Evolutionary conservation across 108 stramenopile genomes (phyloP), one percentile per base, ranked within the genome.

Genomic region (Skeletonema menzelii): DNA sequence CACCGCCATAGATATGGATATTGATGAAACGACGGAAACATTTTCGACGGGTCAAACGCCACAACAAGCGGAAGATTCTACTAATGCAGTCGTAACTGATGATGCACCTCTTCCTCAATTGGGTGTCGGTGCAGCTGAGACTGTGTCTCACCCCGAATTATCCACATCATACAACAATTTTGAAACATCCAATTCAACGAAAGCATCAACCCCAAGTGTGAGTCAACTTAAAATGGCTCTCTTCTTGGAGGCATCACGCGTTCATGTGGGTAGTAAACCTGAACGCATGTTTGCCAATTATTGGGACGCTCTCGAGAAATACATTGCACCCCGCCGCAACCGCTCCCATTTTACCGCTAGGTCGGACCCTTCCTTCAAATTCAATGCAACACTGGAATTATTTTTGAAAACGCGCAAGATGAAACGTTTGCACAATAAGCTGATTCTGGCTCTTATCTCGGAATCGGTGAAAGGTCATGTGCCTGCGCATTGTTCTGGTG

Each of bases 371-470:
- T 19, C 46, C 46, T 17, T 47, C 11, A 8, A 69, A 22, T 59
- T 76, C 66, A 71, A 84, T 31, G 64, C 53, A 17, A 80, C 72
- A 11, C 68, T 93, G 8, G 56, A 79, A 40, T 34, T 22, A 13
- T 93, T 90, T 78, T 69, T 93, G 59, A 87, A 67, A 63, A 84
- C 88, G 5, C 74, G 67, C 44, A 80, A 84, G 62, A 73, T 93
- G 61, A 85, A 84, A 28, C 78, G 71, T 58, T 75, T 93, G 28
- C 92, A 93, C 82, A 93, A 93, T 70, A 84, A 83, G 62, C 79
- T 93, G n/a, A 55, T 93, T 49, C 57, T 84, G 66, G 86, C 46
- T 0, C n/a, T 47, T 19, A 47, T 47, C 0, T 19, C 46, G 0
- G 46, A 47, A 0, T 47, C 46, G 19, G 1, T 47, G 46, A 47